Evolutionary conservation across 495 filamentous ascomycete species (phyloP), one percentile per base, ranked within the genome.

Genomic region (Physcia stellaris): DNA sequence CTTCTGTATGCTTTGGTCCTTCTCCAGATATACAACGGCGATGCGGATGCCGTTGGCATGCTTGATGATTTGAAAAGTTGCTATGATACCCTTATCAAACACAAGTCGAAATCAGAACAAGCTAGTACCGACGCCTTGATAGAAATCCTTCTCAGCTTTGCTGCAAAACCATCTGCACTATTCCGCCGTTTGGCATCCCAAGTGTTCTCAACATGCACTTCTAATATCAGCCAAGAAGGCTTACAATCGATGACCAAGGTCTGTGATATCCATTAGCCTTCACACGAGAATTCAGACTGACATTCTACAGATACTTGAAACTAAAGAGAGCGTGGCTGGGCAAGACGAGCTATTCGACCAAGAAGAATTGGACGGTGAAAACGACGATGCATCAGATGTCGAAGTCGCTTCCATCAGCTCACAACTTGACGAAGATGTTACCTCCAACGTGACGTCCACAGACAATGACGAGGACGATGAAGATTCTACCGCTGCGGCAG

Each of bases 331-430:
- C 47, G 59, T 81, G 28, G 73, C 75, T 32, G 90, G 90, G 9
- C 83, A 94, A 47, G 74, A 83, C 44, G 78, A 83, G 26, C 68
- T 96, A 38, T 96, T 95, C 61, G 82, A 82, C 35, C 71, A 78
- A 47, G 70, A 76, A 16, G 77, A 77, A 12, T 80, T 81, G 17
- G 45, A 50, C 6, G 61, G 52, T 43, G 53, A 51, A 13, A 62
- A 63, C 13, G 63, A 54, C 18, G 52, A 56, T 27, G 52, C 47
- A 24, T 45, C 46, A 13, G 60, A 66, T 19, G 51, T 56, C 13
- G 60, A 66, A 4, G 55, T 53, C 15, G 52, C 54, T 15, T 59
- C 52, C 33, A 49, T 54, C 21, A 59, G 49, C 18, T 54, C 46
- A 32, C 45, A 60, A 51, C 41, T 48, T 40, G 26, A 55, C 4